Conservation (phyloP, 2,329 filamentous ascomycete species). For the Simplicillium aogashimaense region DNA sequence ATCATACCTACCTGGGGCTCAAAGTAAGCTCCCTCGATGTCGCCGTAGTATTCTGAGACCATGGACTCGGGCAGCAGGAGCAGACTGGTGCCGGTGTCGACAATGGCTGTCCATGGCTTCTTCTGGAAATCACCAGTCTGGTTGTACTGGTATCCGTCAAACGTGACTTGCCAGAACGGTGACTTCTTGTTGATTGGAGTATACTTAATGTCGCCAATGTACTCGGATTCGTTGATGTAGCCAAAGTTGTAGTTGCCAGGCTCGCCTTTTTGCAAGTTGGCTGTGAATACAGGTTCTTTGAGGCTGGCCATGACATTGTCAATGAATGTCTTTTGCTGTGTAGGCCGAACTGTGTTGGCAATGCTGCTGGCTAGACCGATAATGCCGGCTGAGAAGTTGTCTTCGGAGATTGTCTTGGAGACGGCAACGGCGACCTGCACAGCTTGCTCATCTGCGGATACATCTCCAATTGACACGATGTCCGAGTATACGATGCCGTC, state of each 20-base stretch:
- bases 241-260: conserved; percentile 30
- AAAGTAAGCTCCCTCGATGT: conserved; percentile 40
- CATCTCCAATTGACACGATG: conserved; percentile 49
- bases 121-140: conserved; percentile 6
- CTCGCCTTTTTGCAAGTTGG: conserved; percentile 19
- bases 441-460: conserved; percentile 50
- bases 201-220: conserved; percentile 48
- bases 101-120: conserved; percentile 41
- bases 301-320: conserved; percentile 22
- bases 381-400: conserved; percentile 24
- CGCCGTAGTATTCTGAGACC: conserved; percentile 48
- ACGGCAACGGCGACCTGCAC: conserved; percentile 55
- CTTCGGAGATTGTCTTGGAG: conserved; percentile 29
- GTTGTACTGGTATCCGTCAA: conserved; percentile 46
- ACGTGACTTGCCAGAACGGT: conserved; percentile 54
- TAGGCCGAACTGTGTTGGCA: conserved; percentile 23
- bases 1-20: conserved; percentile 40
- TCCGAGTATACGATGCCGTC: conserved; percentile 57
- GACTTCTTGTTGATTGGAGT: conserved; percentile 36
- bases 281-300: conserved; percentile 23
- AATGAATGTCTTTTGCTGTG: conserved; percentile 20
- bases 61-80: conserved; percentile 45
- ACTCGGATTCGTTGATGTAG: conserved; percentile 44
- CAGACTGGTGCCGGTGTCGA: conserved; percentile 63
- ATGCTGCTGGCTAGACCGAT: conserved; percentile 21